Evolutionary conservation across 2,329 filamentous ascomycete species (phyloP).

Genomic region (Colletotrichum sublineola): DNA sequence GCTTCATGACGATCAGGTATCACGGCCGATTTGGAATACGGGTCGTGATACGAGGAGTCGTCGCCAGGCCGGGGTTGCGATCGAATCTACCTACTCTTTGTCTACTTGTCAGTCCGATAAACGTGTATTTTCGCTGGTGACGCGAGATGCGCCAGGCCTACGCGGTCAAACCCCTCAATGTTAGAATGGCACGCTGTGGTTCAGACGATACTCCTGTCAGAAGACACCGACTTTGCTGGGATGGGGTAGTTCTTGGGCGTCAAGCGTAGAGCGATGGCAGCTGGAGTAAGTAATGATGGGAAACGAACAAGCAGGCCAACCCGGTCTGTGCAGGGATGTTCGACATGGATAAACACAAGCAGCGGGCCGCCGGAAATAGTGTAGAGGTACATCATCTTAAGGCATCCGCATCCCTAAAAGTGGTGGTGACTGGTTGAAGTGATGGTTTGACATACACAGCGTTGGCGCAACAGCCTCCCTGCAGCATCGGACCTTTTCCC

Average conservation of each 20-base stretch:
- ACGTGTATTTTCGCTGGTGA: constrained; percentile 19
- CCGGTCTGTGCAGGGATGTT: constrained; percentile 26
- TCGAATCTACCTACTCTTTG: background rate
- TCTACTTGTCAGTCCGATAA: background rate
- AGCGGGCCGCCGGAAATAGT: constrained; percentile 16
- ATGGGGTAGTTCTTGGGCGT: constrained; percentile 20
- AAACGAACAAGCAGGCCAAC: constrained; percentile 15
- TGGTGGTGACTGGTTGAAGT: constrained; percentile 11
- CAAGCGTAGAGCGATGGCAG: constrained; percentile 11
- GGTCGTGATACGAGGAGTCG: background rate
- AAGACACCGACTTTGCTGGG: constrained; percentile 21
- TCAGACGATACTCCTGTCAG: constrained; percentile 20
- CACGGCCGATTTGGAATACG: constrained; percentile 30
- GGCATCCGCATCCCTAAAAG: background rate
- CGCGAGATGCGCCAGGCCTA: constrained; percentile 34
- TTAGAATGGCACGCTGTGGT: constrained; percentile 20
- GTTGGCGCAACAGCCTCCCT: constrained; percentile 36
- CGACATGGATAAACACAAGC: constrained; percentile 3
- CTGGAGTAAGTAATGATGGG: constrained; percentile 28
- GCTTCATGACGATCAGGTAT: constrained; percentile 32
- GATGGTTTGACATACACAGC: constrained; percentile 25
- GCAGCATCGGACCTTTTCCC: constrained; percentile 42
- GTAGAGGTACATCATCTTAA: background rate
- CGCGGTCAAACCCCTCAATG: constrained; percentile 9
- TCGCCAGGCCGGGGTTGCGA: background rate